These are phyloP conservation scores for Leucogyrophana mollusca DNA, from an alignment of 768 basidiomycete genomes.

Conservation along the genomic window DNA sequence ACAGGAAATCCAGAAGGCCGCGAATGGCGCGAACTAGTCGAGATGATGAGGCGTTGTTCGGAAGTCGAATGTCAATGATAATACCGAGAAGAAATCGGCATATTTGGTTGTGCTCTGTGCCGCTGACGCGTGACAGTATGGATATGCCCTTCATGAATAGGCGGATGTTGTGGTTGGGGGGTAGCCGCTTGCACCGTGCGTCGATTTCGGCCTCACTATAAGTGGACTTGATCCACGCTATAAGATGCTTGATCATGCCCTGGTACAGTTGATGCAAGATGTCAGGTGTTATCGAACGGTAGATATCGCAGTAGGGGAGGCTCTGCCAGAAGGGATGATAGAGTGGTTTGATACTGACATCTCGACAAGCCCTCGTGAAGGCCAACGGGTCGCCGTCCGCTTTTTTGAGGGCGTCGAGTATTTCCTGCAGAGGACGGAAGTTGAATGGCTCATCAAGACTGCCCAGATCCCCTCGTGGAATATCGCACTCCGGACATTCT, in stretches of 20 bases:
- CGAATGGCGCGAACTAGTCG: constrained; percentile 17
- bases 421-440: neutral
- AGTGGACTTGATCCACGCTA: constrained; percentile 26
- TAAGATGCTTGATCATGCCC: constrained; percentile 34
- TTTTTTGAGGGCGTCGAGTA: neutral
- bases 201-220: constrained; percentile 34
- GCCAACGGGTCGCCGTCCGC: neutral
- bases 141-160: constrained; percentile 36
- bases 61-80: constrained; percentile 21
- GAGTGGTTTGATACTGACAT: constrained; percentile 15
- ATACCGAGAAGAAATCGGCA: constrained; percentile 29
- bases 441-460: neutral
- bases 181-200: constrained; percentile 28
- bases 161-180: constrained; percentile 33
- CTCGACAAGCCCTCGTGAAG: constrained; percentile 6
- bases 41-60: neutral
- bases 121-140: constrained; percentile 29
- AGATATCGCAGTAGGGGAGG: constrained; percentile 27
- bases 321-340: constrained; percentile 21
- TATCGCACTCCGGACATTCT: constrained; percentile 12
- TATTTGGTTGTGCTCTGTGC: constrained; percentile 34
- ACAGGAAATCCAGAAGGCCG: constrained; percentile 39
- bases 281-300: constrained; percentile 26
- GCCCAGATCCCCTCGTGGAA: constrained; percentile 1
- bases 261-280: constrained; percentile 35